Conservation (phyloP, 192 early-diverging fungal genomes). For the Lobosporangium transversale region DNA sequence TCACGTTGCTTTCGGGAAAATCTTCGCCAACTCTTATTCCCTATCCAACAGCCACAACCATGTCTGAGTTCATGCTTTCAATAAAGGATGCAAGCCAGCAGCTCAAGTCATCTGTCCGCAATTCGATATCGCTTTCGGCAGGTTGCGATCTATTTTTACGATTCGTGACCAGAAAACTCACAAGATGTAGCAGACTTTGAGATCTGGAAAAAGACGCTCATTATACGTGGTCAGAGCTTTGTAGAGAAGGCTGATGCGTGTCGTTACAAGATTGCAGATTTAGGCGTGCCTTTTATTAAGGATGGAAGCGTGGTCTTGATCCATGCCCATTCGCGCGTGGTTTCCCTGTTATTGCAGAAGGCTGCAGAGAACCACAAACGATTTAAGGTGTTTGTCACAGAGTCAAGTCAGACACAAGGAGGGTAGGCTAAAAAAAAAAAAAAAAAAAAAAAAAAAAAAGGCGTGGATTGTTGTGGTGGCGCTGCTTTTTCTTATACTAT, state of each 20-base stretch:
- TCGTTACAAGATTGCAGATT: conserved; percentile 80
- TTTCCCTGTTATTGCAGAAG: conserved; percentile 83
- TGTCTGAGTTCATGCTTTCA: conserved; percentile 88
- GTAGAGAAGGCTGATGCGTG: conserved; percentile 75
- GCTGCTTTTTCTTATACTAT: conserved; percentile 14
- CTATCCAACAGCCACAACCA: conserved; percentile 81
- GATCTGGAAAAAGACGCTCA: conserved; percentile 72
- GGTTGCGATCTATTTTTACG: conserved; percentile 88
- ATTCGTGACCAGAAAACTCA: conserved; percentile 68
- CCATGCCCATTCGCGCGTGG: conserved; percentile 95
- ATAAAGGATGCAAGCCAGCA: conserved; percentile 70
- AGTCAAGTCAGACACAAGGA: conserved; percentile 80
- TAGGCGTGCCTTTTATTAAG: conserved; percentile 82
- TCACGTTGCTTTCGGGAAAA: no score
- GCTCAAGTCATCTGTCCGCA: conserved; percentile 74
- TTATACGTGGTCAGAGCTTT: conserved; percentile 76
- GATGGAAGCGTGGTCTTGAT: conserved; percentile 85
- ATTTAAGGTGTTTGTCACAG: conserved; percentile 94
- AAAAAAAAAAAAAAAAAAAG: background rate
- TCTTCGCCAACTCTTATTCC: no score
- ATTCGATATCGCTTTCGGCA: conserved; percentile 84
- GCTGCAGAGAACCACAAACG: conserved; percentile 83
- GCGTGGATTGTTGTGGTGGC: background rate
- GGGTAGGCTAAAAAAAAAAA: conserved; percentile 55
- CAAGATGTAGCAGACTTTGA: conserved; percentile 79